Evolutionary conservation across 179 eudicot genomes (phyloP).

Genomic region (Corrigiola litoralis): DNA sequence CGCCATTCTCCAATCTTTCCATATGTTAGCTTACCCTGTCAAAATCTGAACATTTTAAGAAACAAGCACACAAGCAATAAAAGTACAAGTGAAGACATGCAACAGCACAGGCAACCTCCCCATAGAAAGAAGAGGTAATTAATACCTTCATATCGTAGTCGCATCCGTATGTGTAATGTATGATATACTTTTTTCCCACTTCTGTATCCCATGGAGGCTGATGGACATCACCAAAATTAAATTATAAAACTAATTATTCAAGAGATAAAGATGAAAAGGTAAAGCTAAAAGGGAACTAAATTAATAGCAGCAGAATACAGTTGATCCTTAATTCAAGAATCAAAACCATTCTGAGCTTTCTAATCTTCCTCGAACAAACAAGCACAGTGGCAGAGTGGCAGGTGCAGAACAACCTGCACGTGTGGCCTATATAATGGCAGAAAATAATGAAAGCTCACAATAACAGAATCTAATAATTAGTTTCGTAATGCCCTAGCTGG

Average conservation of each 20-base stretch:
- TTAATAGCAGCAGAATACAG: neutral
- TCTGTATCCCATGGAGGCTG: conserved; percentile 99
- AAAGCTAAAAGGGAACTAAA: conserved; percentile 13
- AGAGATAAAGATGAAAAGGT: no score
- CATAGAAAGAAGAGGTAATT: neutral
- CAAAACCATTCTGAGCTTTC: conserved; percentile 1
- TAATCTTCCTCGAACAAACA: neutral
- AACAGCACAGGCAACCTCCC: conserved; percentile 1
- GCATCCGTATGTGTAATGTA: conserved; percentile 96
- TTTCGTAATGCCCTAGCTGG: neutral
- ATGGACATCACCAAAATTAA: conserved; percentile 11
- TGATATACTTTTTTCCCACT: conserved; percentile 67
- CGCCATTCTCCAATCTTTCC: conserved; percentile 99
- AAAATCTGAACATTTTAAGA: neutral
- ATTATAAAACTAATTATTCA: no score
- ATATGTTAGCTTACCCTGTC: conserved; percentile 80
- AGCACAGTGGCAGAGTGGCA: neutral
- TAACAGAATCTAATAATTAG: neutral
- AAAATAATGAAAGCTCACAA: neutral
- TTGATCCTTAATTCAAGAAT: neutral
- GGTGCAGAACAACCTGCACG: neutral
- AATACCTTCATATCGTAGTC: conserved; percentile 88
- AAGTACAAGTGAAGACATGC: neutral
- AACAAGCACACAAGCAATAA: neutral
- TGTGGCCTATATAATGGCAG: neutral